Percentiles rank a stretch among this genome's conserved stretches.
These are phyloP conservation scores for Calonectria multiphialidica DNA, from an alignment of 2,329 filamentous ascomycete species.

Conservation along the genomic window DNA sequence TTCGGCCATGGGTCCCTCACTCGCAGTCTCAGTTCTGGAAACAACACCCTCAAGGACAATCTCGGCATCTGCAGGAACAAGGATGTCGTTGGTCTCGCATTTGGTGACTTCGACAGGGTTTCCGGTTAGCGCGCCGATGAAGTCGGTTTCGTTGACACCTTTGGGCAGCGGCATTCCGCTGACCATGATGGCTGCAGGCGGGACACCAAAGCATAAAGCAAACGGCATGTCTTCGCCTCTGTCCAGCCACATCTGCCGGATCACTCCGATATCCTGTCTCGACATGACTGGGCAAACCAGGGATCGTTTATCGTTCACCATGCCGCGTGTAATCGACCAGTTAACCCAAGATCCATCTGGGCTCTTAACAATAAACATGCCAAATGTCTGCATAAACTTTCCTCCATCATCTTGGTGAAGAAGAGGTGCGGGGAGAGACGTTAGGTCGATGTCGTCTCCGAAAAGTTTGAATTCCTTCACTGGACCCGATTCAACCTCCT, in stretches of 20 bases:
- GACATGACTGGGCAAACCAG: slow-evolving; percentile 56
- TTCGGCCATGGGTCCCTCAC: slow-evolving; percentile 63
- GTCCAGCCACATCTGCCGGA: slow-evolving; percentile 60
- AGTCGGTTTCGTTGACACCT: slow-evolving; percentile 59
- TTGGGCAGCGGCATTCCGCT: slow-evolving; percentile 61
- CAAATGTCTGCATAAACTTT: slow-evolving; percentile 64
- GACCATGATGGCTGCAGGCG: slow-evolving; percentile 62
- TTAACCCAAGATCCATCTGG: slow-evolving; percentile 62
- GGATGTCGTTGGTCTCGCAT: slow-evolving; percentile 61
- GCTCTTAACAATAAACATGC: slow-evolving; percentile 59
- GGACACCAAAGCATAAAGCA: slow-evolving; percentile 61
- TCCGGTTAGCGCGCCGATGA: slow-evolving; percentile 60
- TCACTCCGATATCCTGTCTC: slow-evolving; percentile 61
- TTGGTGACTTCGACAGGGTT: slow-evolving; percentile 60
- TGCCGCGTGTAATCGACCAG: slow-evolving; percentile 59
- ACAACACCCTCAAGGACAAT: slow-evolving; percentile 63
- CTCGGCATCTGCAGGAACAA: slow-evolving; percentile 61
- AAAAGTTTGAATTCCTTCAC: slow-evolving; percentile 27
- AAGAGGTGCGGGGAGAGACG: slow-evolving; percentile 53
- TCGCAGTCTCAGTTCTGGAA: slow-evolving; percentile 55
- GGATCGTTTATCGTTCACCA: slow-evolving; percentile 58
- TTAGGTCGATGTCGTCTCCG: slow-evolving; percentile 42
- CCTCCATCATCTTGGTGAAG: slow-evolving; percentile 61
- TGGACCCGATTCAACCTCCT: slow-evolving; percentile 39
- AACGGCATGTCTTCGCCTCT: slow-evolving; percentile 59